Evolutionary conservation across 1,284 basidiomycete species (phyloP).

Genomic region (Apiotrichum veenhuisii): DNA sequence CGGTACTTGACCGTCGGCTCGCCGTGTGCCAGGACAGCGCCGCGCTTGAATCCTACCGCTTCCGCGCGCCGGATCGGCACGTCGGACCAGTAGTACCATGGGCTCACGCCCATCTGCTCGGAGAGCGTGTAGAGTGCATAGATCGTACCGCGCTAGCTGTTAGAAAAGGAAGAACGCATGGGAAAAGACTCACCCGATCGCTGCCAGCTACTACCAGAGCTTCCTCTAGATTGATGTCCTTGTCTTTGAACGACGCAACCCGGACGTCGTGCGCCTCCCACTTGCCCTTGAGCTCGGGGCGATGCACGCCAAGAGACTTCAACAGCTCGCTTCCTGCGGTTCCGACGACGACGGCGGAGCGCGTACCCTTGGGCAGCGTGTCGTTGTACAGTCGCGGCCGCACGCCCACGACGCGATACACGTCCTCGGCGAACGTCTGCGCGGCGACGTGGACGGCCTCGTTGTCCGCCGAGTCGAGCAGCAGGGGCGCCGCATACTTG

Average conservation of each 20-base stretch:
- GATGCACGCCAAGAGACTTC: slow-evolving; percentile 21
- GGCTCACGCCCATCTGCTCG: slow-evolving; percentile 60
- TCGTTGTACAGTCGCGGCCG: slow-evolving; percentile 46
- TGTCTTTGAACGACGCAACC: slow-evolving; percentile 57
- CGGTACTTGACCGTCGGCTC: slow-evolving; percentile 65
- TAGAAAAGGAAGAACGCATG: no score
- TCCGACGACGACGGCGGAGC: slow-evolving; percentile 61
- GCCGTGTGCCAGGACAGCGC: slow-evolving; percentile 58
- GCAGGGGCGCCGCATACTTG: no score
- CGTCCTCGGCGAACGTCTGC: slow-evolving; percentile 60
- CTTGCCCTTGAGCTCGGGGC: slow-evolving; percentile 49
- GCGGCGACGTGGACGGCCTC: slow-evolving; percentile 60
- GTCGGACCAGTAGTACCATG: slow-evolving; percentile 57
- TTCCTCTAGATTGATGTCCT: slow-evolving; percentile 57
- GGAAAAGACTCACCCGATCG: slow-evolving; percentile 57
- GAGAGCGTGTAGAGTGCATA: slow-evolving; percentile 65
- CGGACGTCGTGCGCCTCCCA: slow-evolving; percentile 62
- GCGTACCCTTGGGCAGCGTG: slow-evolving; percentile 7
- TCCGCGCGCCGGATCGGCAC: slow-evolving; percentile 57
- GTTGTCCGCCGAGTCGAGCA: no score
- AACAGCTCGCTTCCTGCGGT: slow-evolving; percentile 60
- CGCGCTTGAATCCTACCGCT: slow-evolving; percentile 54
- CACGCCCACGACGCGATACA: slow-evolving; percentile 58
- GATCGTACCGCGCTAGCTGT: slow-evolving; percentile 55
- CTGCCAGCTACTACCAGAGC: slow-evolving; percentile 64